Percentiles rank a stretch among this genome's conserved stretches.
These are phyloP conservation scores for Malassezia caprae DNA, from an alignment of 1,284 basidiomycete species.

Conservation along the genomic window DNA sequence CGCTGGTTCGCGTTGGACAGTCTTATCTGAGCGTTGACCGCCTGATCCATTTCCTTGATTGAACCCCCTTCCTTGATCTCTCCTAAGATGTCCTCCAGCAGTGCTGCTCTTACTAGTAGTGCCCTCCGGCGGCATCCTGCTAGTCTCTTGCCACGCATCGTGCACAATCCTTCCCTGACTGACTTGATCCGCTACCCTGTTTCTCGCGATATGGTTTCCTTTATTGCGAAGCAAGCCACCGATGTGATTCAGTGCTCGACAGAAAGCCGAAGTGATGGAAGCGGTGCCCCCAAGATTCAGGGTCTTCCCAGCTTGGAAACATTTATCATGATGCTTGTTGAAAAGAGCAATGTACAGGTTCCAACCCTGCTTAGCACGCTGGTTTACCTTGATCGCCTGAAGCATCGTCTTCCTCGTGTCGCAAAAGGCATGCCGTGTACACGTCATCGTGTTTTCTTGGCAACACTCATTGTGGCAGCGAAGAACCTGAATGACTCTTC, in stretches of 20 bases:
- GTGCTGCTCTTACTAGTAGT: constrained; percentile 14
- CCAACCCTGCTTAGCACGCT: constrained; percentile 83
- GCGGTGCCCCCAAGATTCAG: background rate
- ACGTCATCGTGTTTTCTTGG: constrained; percentile 86
- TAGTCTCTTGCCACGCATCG: constrained; percentile 40
- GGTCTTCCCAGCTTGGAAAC: constrained; percentile 66
- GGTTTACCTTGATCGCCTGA: constrained; percentile 81
- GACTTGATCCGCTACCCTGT: constrained; percentile 45
- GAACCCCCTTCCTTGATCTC: background rate
- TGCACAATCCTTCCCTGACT: constrained; percentile 44
- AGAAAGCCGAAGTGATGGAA: background rate
- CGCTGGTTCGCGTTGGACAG: constrained; percentile 4
- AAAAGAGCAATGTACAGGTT: constrained; percentile 79
- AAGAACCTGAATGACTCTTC: constrained; percentile 93
- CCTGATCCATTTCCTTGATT: background rate
- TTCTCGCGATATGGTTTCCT: constrained; percentile 45
- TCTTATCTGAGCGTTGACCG: constrained; percentile 5
- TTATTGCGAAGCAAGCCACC: constrained; percentile 44
- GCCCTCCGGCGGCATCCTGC: constrained; percentile 43
- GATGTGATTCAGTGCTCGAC: constrained; percentile 44
- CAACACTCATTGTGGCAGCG: constrained; percentile 84
- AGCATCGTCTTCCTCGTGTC: constrained; percentile 67
- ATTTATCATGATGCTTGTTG: constrained; percentile 76
- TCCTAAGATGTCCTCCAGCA: background rate
- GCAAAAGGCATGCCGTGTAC: constrained; percentile 85